Conservation (phyloP, 2,329 filamentous ascomycete species). For the Madurella mycetomatis region DNA sequence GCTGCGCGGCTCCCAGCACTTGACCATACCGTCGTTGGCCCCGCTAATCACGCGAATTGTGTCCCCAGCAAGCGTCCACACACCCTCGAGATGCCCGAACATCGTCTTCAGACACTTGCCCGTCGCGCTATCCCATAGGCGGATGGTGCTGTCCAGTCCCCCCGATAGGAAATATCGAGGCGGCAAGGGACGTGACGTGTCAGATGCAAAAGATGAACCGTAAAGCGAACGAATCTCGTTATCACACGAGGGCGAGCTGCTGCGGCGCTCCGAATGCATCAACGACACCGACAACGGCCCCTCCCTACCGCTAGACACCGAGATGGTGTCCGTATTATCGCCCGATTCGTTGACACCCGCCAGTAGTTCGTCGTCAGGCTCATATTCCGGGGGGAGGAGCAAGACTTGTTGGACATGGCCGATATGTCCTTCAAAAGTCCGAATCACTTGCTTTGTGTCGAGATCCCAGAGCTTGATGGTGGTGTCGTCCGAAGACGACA, state of each 20-base stretch:
- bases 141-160: slow-evolving; percentile 84
- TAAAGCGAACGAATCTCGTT: slow-evolving; percentile 52
- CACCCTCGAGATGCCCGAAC: slow-evolving; percentile 93
- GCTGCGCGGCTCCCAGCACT: slow-evolving; percentile 87
- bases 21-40: slow-evolving; percentile 90
- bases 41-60: slow-evolving; percentile 83
- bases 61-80: slow-evolving; percentile 90
- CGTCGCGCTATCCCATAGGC: slow-evolving; percentile 83
- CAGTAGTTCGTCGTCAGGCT: slow-evolving; percentile 66
- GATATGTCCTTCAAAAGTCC: slow-evolving; percentile 79
- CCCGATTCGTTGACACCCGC: slow-evolving; percentile 36
- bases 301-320: slow-evolving; percentile 45
- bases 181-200: slow-evolving; percentile 63
- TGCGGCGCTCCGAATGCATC: slow-evolving; percentile 19
- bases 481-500: slow-evolving; percentile 91
- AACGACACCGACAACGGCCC: slow-evolving; percentile 32
- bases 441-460: slow-evolving; percentile 74
- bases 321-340: slow-evolving; percentile 51
- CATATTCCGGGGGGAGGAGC: slow-evolving; percentile 79
- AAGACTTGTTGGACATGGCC: slow-evolving; percentile 93
- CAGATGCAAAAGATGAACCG: slow-evolving; percentile 57
- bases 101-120: slow-evolving; percentile 84
- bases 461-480: slow-evolving; percentile 91
- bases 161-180: slow-evolving; percentile 91
- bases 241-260: slow-evolving; percentile 23